Conservation (phyloP, 139 green algal genomes). For the Tetradesmus lagerheimii region DNA sequence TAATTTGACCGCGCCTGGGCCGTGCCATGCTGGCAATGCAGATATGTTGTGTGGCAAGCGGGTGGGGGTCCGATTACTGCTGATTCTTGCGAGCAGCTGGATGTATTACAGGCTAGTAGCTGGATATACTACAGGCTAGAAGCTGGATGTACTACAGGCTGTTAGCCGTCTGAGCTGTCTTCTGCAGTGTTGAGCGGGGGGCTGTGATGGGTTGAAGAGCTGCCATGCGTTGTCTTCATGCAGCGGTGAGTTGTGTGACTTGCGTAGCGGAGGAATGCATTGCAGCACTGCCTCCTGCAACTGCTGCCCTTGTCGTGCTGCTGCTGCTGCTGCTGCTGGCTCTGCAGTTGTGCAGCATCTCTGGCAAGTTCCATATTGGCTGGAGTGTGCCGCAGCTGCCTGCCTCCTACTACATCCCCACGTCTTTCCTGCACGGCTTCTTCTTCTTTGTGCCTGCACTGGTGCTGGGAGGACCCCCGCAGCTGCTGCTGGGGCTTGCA, state of each 20-base stretch:
- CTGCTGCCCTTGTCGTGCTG: background rate
- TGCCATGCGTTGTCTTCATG: no score
- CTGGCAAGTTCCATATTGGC: conserved; percentile 23
- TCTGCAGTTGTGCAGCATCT: conserved; percentile 24
- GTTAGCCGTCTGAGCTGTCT: no score
- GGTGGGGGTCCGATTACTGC: background rate
- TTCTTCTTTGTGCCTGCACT: conserved; percentile 36
- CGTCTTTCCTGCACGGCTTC: conserved; percentile 11
- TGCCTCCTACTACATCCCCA: conserved; percentile 21
- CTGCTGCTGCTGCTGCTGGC: background rate
- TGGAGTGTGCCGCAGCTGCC: conserved; percentile 24
- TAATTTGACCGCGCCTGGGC: background rate
- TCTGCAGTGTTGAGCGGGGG: no score
- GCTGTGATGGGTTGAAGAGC: no score
- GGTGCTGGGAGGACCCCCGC: background rate
- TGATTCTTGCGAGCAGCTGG: no score
- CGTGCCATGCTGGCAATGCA: background rate
- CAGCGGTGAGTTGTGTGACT: no score
- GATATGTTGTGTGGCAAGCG: background rate
- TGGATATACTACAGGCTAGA: no score
- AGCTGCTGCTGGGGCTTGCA: no score
- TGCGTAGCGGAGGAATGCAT: no score
- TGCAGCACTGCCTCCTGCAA: no score
- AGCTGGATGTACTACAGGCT: no score
- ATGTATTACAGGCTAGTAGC: no score